phyloP scores from a whole-genome alignment of 768 basidiomycete species.

The Macrolepiota dolichaula region DNA sequence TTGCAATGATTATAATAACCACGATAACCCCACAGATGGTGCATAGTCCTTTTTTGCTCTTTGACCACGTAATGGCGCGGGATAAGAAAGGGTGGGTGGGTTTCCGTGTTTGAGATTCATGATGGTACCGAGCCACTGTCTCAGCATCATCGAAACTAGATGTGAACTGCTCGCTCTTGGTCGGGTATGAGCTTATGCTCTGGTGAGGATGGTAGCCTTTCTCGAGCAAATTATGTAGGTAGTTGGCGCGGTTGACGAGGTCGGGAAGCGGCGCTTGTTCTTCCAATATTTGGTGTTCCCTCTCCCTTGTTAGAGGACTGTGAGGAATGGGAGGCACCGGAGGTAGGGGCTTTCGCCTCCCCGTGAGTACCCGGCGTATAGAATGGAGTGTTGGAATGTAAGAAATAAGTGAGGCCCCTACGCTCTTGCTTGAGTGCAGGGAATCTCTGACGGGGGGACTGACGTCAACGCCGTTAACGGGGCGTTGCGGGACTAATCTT shows the following conservation, averaged over 20 bases:
- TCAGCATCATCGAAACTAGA: conserved; percentile 20
- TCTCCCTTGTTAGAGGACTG: conserved; percentile 38
- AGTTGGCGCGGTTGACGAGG: conserved; percentile 47
- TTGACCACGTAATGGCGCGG: conserved; percentile 11
- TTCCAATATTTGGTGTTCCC: conserved; percentile 40
- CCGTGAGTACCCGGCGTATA: conserved; percentile 31
- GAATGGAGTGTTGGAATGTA: conserved; percentile 40
- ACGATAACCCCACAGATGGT: conserved; percentile 24
- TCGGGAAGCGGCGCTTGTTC: conserved; percentile 48
- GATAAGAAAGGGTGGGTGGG: not conserved
- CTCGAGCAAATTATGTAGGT: conserved; percentile 46
- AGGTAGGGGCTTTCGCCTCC: conserved; percentile 57
- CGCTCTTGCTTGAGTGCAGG: conserved; percentile 42
- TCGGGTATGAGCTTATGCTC: conserved; percentile 30
- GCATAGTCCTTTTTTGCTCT: conserved; percentile 11
- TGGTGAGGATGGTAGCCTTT: conserved; percentile 52
- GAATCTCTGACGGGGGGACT: conserved; percentile 32
- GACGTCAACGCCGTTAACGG: not conserved
- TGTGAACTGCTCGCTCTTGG: conserved; percentile 16
- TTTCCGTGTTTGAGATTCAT: not conserved
- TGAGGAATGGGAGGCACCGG: conserved; percentile 53
- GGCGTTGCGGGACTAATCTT: not conserved
- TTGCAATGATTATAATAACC: conserved; percentile 33
- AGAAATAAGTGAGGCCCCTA: conserved; percentile 50
- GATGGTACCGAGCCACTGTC: not conserved